These are phyloP conservation scores for Singerocomus inundabilis DNA, from an alignment of 1,284 basidiomycete genomes.

Conservation along the genomic window DNA sequence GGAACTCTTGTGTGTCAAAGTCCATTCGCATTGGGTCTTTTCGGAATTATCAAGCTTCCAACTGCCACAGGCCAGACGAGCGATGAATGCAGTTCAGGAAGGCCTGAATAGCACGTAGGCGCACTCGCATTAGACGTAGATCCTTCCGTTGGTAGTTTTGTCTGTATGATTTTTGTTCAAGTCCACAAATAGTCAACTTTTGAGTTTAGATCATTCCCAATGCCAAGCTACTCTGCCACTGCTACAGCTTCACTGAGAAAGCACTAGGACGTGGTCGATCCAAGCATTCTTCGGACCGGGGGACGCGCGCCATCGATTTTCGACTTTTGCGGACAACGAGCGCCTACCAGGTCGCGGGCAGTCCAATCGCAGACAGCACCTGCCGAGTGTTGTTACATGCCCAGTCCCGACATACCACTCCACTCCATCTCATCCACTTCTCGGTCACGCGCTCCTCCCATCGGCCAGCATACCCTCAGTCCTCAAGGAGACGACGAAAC, in stretches of 20 bases:
- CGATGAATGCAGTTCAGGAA: too few species aligned
- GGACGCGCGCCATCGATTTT: not conserved
- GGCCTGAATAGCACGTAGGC: too few species aligned
- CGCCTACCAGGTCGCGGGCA: constrained; percentile 2
- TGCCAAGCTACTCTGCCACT: too few species aligned
- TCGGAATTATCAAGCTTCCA: too few species aligned
- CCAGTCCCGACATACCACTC: constrained; percentile 64
- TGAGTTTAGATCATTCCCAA: too few species aligned
- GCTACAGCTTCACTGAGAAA: not conserved
- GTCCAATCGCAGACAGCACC: not conserved
- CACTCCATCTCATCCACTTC: constrained; percentile 52
- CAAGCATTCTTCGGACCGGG: not conserved
- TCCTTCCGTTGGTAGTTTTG: too few species aligned
- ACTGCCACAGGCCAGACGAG: too few species aligned
- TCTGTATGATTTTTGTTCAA: too few species aligned
- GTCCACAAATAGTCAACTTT: too few species aligned
- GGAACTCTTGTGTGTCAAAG: too few species aligned
- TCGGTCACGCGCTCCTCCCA: constrained; percentile 43
- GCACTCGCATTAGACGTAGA: too few species aligned
- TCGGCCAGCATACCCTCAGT: constrained; percentile 36
- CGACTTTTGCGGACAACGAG: constrained; percentile 5
- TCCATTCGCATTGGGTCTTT: too few species aligned
- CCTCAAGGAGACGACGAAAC: constrained; percentile 22
- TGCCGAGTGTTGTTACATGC: constrained; percentile 23
- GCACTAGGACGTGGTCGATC: not conserved